These are phyloP conservation scores for Trichosporon faecale DNA, from an alignment of 1,284 basidiomycete genomes.

Conservation along the genomic window DNA sequence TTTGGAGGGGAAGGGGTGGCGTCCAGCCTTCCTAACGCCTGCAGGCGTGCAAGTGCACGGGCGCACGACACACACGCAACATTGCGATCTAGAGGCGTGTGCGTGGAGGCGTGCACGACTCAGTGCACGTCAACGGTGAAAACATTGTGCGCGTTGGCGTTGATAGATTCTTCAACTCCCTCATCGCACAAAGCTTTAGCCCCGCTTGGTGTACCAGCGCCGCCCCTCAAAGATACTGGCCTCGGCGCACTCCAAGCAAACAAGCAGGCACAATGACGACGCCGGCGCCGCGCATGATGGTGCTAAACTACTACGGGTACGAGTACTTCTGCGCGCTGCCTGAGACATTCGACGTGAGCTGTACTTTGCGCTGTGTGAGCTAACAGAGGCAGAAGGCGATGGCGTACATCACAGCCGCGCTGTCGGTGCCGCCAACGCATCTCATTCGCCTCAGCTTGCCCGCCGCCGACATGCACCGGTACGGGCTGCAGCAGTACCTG, in stretches of 20 bases:
- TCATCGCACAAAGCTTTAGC: not conserved
- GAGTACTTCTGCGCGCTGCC: slow-evolving; percentile 44
- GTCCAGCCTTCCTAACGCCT: not conserved
- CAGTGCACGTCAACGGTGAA: not conserved
- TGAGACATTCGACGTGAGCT: slow-evolving; percentile 38
- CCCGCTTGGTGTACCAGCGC: too few species aligned
- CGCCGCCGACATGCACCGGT: slow-evolving; percentile 38
- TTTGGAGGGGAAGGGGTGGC: not conserved
- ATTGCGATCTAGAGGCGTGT: not conserved
- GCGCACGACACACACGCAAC: not conserved
- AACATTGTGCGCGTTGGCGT: not conserved
- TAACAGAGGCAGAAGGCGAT: slow-evolving; percentile 41
- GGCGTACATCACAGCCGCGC: slow-evolving; percentile 33
- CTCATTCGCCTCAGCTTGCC: slow-evolving; percentile 37
- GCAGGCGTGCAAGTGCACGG: not conserved
- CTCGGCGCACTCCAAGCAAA: not conserved
- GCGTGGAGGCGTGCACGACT: not conserved
- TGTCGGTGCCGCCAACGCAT: slow-evolving; percentile 36
- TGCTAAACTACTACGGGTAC: slow-evolving; percentile 30
- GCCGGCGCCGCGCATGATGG: slow-evolving; percentile 43
- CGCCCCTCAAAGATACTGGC: too few species aligned
- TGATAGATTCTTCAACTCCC: not conserved
- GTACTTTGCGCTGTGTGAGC: not conserved
- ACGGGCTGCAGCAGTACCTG: slow-evolving; percentile 31
- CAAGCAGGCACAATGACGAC: not conserved